Percentiles rank a stretch among this genome's conserved stretches.
phyloP scores from a whole-genome alignment of 768 basidiomycete species.

The Russula lepida region DNA sequence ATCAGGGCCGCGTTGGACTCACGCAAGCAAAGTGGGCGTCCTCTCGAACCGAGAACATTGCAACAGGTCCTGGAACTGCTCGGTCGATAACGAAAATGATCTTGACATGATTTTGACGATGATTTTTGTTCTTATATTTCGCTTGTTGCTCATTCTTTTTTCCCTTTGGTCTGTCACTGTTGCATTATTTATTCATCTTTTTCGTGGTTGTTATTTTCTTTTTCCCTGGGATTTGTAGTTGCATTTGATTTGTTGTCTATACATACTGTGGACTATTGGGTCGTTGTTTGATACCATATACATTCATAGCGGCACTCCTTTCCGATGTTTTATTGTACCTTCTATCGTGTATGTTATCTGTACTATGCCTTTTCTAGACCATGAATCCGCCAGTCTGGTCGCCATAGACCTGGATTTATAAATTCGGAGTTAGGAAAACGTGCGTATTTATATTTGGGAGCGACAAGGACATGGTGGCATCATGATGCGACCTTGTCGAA shows the following conservation, averaged over 20 bases:
- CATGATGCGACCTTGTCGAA: too few relatives aligned
- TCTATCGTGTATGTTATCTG: conserved; percentile 18
- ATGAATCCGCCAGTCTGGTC: neutral
- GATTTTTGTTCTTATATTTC: neutral
- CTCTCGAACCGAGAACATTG: conserved; percentile 13
- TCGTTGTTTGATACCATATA: conserved; percentile 18
- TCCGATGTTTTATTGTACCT: conserved; percentile 13
- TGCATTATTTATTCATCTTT: conserved; percentile 13
- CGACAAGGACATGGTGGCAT: too few relatives aligned
- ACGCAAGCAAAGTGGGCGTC: conserved; percentile 4
- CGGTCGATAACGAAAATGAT: neutral
- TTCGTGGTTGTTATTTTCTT: neutral
- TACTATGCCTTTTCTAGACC: neutral
- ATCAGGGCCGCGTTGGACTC: conserved; percentile 6
- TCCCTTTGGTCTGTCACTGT: neutral
- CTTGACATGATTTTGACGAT: neutral
- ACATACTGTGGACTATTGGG: conserved; percentile 20
- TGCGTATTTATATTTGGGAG: neutral
- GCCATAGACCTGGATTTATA: neutral
- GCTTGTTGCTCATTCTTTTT: neutral
- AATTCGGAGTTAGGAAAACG: neutral
- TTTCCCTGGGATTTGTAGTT: conserved; percentile 9
- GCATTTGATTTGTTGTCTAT: conserved; percentile 14
- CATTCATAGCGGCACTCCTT: conserved; percentile 7
- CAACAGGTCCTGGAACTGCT: conserved; percentile 16